phyloP scores from a whole-genome alignment of 2,329 filamentous ascomycete genomes.

The Phyllosticta citribraziliensis region DNA sequence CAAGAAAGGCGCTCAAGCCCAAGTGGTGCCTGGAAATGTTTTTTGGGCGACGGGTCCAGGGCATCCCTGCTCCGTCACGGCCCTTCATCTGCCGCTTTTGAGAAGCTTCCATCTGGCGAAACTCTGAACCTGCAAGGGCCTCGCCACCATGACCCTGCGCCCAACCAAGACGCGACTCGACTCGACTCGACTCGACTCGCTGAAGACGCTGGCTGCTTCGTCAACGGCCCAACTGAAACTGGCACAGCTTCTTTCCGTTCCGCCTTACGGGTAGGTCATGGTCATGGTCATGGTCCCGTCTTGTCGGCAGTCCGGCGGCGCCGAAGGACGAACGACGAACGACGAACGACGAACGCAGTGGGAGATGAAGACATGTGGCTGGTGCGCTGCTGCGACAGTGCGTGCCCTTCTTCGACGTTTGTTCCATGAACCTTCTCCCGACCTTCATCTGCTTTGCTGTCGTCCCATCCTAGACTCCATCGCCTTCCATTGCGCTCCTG shows the following conservation, averaged over 20 bases:
- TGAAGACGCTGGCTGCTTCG: conserved; percentile 1
- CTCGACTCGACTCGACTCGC: no score
- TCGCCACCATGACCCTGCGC: no score
- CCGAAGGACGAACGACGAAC: no score
- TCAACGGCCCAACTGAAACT: neutral
- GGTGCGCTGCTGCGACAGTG: neutral
- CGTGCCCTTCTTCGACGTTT: neutral
- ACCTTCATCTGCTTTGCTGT: neutral
- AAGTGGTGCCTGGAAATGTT: neutral
- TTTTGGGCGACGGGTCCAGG: neutral
- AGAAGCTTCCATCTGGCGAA: neutral
- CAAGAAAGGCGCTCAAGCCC: no score
- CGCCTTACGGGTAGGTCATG: no score
- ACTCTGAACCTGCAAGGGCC: neutral
- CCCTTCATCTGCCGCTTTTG: neutral
- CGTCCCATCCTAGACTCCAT: no score
- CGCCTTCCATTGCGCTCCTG: no score
- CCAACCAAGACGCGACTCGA: no score
- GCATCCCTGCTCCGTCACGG: neutral
- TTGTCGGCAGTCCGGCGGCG: no score
- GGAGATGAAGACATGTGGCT: neutral
- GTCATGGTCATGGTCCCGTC: no score
- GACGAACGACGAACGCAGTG: neutral
- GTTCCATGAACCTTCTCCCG: neutral
- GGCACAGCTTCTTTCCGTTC: no score